Evolutionary conservation across 2,329 filamentous ascomycete genomes (phyloP).

Genomic region (Beauveria brongniartii): DNA sequence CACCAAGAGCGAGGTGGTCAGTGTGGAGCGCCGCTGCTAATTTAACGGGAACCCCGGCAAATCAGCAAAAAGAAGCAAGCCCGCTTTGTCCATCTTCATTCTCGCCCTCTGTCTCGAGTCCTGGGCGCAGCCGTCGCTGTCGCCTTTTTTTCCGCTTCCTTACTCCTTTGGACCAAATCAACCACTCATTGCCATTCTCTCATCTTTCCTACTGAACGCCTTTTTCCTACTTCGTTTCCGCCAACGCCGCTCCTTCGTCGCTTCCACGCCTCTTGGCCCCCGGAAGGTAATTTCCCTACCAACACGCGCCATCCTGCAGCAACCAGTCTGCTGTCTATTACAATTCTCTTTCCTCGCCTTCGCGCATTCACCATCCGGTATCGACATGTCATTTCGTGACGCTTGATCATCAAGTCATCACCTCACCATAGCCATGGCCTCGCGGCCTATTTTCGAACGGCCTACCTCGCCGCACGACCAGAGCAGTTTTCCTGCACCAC

Average conservation of each 20-base stretch:
- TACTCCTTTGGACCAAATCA: neutral
- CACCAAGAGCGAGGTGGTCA: neutral
- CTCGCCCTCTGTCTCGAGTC: neutral
- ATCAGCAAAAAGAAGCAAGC: conserved; percentile 2
- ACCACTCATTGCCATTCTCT: neutral
- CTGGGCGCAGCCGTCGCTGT: neutral
- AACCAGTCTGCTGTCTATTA: neutral
- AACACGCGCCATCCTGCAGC: neutral
- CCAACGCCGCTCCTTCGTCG: neutral
- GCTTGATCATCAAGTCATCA: neutral
- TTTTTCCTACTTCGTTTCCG: neutral
- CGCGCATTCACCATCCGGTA: neutral
- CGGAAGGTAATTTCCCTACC: neutral
- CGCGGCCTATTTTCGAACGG: conserved; percentile 18
- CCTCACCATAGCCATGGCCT: conserved; percentile 1
- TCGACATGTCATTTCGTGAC: neutral
- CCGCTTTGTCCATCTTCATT: neutral
- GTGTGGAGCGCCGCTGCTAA: conserved; percentile 10
- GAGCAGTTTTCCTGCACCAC: conserved; percentile 30
- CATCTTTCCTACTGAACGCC: neutral
- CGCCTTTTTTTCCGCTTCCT: neutral
- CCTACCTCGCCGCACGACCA: conserved; percentile 31
- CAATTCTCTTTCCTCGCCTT: neutral
- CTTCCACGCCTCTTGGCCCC: neutral
- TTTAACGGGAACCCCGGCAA: neutral